Evolutionary conservation across 371 early-diverging fungal genomes (phyloP).

Genomic region (Mucor mucedo): DNA sequence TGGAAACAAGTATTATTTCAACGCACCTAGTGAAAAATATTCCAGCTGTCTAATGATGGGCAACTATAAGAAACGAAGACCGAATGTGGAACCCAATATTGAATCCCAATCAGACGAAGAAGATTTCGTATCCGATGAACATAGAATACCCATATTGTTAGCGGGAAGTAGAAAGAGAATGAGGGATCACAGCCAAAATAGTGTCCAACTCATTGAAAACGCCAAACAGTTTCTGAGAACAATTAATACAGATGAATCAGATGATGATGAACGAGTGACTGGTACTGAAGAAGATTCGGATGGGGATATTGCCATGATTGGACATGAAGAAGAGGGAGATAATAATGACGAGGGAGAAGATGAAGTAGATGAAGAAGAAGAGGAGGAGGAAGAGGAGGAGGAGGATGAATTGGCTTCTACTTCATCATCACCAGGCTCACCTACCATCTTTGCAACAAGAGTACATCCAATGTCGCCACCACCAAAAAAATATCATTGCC

Average conservation of each 20-base stretch:
- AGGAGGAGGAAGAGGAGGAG: constrained; percentile 23
- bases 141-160: constrained; percentile 19
- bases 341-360: constrained; percentile 19
- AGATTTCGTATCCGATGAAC: constrained; percentile 4
- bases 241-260: constrained; percentile 13
- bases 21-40: constrained; percentile 39
- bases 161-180: constrained; percentile 33
- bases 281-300: background rate
- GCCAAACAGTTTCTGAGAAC: constrained; percentile 6
- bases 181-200: constrained; percentile 30
- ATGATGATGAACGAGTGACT: constrained; percentile 6
- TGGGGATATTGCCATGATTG: background rate
- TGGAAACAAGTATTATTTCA: constrained; percentile 46
- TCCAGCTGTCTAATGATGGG: constrained; percentile 51
- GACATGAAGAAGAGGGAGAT: constrained; percentile 21
- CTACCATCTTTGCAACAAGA: constrained; percentile 6
- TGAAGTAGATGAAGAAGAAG: background rate
- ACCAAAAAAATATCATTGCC: constrained; percentile 1
- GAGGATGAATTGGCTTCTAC: constrained; percentile 45
- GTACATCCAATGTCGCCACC: background rate
- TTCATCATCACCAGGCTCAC: constrained; percentile 36
- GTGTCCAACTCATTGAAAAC: constrained; percentile 22
- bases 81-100: constrained; percentile 7
- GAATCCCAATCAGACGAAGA: constrained; percentile 16
- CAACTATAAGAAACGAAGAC: constrained; percentile 46